Base-by-base conservation (phyloP, 2,329 filamentous ascomycete genomes). In the Phoma sp. region DNA sequence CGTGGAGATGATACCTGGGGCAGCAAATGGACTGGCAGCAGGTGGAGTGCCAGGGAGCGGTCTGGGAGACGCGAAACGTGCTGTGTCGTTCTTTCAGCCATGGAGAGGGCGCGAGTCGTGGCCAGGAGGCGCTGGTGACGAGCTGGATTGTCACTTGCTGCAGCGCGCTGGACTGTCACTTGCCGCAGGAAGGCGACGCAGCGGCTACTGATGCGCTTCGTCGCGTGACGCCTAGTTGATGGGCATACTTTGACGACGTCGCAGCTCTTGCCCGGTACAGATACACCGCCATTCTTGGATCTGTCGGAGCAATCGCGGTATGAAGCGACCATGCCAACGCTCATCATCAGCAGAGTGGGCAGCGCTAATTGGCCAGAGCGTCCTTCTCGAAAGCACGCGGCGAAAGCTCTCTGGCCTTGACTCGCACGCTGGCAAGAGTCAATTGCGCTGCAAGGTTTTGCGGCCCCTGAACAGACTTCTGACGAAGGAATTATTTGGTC, bases 81-180 rank as follows among this genome's bases (percentile, higher is more conserved):
- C 58, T 61, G 62, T 55, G 61, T 63, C 61, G 56, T 64, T 62
- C 38, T 61, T 59, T 45, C 43, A 54, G 54, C 57, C 60, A 60
- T 45, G 49, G 43, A 48, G 1, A 92, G 90, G 48, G 91, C 58
- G 87, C 0, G 91, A 87, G 69, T 96, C 96, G 18, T 91, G 88
- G 0, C 86, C 32, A 34, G 26, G 38, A 39, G 33, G 56, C 58
- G 55, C 58, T 60, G 62, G 59, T 57, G 49, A 62, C 53, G 51
- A 55, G 51, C 53, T 52, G 61, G 57, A 62, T 64, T 55, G 53
- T 61, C 55, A 62, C 50, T 37, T 56, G 52, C 59, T 25, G 23
- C 23, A 25, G 23, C 23, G n/a, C n/a, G n/a, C n/a, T n/a, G n/a
- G n/a, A n/a, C n/a, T n/a, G n/a, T n/a, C n/a, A n/a, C n/a, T n/a